phyloP scores from a whole-genome alignment of 2,329 filamentous ascomycete genomes.

The Trichoderma atroviride region DNA sequence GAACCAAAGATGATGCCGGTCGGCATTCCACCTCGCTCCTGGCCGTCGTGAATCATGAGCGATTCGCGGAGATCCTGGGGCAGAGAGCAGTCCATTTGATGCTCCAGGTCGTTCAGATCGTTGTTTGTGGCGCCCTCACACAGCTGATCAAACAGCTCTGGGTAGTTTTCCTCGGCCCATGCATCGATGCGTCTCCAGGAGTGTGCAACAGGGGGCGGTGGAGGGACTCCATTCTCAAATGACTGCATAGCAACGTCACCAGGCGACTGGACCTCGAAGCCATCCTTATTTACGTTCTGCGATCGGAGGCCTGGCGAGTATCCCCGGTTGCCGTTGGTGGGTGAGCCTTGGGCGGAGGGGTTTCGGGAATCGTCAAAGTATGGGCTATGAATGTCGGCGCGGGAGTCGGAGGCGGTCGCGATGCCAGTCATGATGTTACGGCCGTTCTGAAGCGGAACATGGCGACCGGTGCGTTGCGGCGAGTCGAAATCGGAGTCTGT shows the following conservation, averaged over 20 bases:
- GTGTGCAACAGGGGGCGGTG: constrained; percentile 82
- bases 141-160: constrained; percentile 90
- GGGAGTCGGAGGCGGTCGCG: constrained; percentile 86
- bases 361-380: constrained; percentile 72
- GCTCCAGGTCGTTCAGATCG: constrained; percentile 94
- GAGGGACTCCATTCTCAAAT: constrained; percentile 88
- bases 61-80: constrained; percentile 94
- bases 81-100: constrained; percentile 90
- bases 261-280: constrained; percentile 69
- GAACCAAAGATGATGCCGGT: constrained; percentile 91
- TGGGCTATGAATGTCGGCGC: constrained; percentile 76
- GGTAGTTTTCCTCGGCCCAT: constrained; percentile 94
- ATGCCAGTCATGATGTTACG: constrained; percentile 85
- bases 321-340: constrained; percentile 43
- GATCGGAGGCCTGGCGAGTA: constrained; percentile 92
- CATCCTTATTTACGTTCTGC: constrained; percentile 63
- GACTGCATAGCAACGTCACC: constrained; percentile 96
- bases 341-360: constrained; percentile 50
- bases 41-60: constrained; percentile 88
- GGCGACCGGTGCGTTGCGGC: constrained; percentile 85
- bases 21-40: constrained; percentile 87
- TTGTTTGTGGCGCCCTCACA: constrained; percentile 91
- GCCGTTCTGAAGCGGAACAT: constrained; percentile 83
- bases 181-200: constrained; percentile 93
- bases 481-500: constrained; percentile 91